Conservation (phyloP, 2,329 filamentous ascomycete genomes). For the Pseudogymnoascus sp. region DNA sequence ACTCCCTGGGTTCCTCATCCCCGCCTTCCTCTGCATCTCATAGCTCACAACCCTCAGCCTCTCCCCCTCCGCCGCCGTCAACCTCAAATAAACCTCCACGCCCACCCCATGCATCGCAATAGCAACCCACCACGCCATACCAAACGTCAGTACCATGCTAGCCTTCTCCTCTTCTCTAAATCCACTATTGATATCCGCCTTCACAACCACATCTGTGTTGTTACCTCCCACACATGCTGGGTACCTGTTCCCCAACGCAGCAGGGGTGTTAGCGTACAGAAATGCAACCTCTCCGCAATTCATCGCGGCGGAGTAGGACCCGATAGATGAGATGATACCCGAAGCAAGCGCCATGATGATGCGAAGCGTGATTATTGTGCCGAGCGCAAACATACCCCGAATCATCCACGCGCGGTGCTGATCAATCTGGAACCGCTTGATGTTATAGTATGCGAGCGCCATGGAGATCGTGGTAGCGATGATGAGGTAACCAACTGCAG, state of each 20-base stretch:
- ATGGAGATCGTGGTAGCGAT: constrained; percentile 38
- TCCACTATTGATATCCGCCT: constrained; percentile 21
- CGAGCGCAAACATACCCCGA: constrained; percentile 44
- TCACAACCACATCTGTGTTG: constrained; percentile 28
- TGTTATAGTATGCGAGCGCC: constrained; percentile 44
- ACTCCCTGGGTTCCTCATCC: constrained; percentile 41
- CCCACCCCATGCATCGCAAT: constrained; percentile 42
- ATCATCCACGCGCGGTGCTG: constrained; percentile 60
- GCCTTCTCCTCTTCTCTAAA: constrained; percentile 31
- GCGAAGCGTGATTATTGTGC: constrained; percentile 44
- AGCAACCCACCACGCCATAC: constrained; percentile 45
- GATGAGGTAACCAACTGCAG: constrained; percentile 34
- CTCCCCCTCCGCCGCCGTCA: constrained; percentile 47
- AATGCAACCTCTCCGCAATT: constrained; percentile 43
- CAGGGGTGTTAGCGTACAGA: constrained; percentile 26
- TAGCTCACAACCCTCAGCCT: constrained; percentile 48
- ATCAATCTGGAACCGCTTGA: constrained; percentile 53
- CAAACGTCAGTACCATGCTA: constrained; percentile 41
- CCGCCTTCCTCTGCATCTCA: constrained; percentile 46
- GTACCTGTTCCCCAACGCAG: constrained; percentile 30
- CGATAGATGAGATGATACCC: constrained; percentile 29
- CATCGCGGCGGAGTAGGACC: constrained; percentile 29
- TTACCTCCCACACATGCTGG: constrained; percentile 33
- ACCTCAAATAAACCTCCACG: constrained; percentile 41
- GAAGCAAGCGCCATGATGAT: constrained; percentile 39